phyloP scores from a whole-genome alignment of 441 rosid genomes.

The Pelargonium cotyledonis region DNA sequence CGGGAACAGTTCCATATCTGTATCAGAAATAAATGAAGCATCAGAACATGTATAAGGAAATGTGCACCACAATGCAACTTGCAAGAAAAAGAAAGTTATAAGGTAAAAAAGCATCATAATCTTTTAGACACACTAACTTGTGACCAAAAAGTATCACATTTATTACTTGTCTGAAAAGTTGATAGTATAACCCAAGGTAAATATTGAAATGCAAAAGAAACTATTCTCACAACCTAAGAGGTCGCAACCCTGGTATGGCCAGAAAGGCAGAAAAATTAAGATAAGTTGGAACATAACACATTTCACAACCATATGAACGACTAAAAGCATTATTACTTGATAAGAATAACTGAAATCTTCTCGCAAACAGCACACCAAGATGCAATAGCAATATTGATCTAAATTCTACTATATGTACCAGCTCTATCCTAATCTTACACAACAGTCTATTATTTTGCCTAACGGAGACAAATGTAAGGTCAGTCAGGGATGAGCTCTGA shows the following conservation, averaged over 20 bases:
- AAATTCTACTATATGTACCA: neutral
- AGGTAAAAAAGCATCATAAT: neutral
- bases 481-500: neutral
- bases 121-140: too few species aligned
- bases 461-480: neutral
- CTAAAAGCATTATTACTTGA: neutral
- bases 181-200: neutral
- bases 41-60: slow-evolving; percentile 19
- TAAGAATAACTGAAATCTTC: neutral
- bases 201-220: neutral
- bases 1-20: slow-evolving; percentile 98
- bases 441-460: neutral
- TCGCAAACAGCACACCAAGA: neutral
- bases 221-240: neutral
- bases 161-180: too few species aligned
- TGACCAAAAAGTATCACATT: too few species aligned
- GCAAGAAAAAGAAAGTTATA: neutral
- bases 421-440: neutral
- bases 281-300: neutral
- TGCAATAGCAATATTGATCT: too few species aligned
- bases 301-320: neutral
- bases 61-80: neutral
- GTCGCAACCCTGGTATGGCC: neutral
- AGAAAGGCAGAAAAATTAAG: neutral
- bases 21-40: slow-evolving; percentile 19